Conservation (phyloP, 2,329 filamentous ascomycete genomes). For the Aspergillus arachidicola region DNA sequence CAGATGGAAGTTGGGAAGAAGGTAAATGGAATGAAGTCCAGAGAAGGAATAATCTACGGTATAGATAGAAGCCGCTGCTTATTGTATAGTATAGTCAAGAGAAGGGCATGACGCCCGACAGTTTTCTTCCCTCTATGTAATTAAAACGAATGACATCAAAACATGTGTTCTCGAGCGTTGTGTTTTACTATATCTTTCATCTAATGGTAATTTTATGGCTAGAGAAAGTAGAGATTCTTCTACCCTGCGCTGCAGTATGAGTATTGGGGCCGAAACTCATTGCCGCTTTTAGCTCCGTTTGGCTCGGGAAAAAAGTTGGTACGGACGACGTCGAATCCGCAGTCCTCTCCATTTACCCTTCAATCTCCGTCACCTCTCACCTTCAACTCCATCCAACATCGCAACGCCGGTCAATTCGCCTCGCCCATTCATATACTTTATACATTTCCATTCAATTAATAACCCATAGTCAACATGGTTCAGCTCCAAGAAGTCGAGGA, state of each 20-base stretch:
- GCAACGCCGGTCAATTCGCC: conserved; percentile 6
- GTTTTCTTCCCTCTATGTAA: conserved; percentile 24
- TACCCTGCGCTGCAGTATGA: not conserved
- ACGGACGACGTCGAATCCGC: conserved; percentile 25
- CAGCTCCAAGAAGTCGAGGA: conserved; percentile 96
- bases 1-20: conserved; percentile 76
- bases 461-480: conserved; percentile 67
- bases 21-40: conserved; percentile 38
- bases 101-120: not conserved
- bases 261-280: conserved; percentile 19
- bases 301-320: conserved; percentile 44
- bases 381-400: conserved; percentile 13
- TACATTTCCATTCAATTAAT: conserved; percentile 8
- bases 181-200: too few relatives aligned
- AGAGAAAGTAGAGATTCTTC: not conserved
- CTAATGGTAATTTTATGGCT: not conserved
- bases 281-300: conserved; percentile 32
- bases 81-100: conserved; percentile 15
- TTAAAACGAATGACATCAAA: conserved; percentile 18
- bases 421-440: conserved; percentile 8
- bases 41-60: not conserved
- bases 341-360: conserved; percentile 22
- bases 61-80: conserved; percentile 6
- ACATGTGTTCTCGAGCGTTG: conserved; percentile 15
- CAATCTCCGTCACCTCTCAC: conserved; percentile 23